Conservation (phyloP, 2,329 filamentous ascomycete species). For the Claviceps cyperi region DNA sequence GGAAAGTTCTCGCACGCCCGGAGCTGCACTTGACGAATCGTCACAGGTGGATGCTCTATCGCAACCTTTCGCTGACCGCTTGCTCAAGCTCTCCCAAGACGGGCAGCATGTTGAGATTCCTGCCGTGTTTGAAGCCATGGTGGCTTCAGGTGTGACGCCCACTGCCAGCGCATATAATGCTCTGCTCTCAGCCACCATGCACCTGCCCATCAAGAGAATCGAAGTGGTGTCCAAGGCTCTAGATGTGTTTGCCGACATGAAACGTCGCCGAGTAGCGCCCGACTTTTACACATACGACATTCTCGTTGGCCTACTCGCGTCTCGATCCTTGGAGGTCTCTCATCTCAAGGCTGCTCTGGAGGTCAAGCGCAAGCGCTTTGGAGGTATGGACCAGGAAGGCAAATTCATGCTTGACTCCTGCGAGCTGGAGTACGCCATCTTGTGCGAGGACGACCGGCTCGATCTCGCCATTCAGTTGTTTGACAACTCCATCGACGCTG, state of each 20-base stretch:
- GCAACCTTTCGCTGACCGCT: slow-evolving; percentile 60
- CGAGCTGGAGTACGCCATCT: slow-evolving; percentile 73
- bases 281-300: slow-evolving; percentile 80
- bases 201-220: slow-evolving; percentile 62
- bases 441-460: slow-evolving; percentile 76
- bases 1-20: slow-evolving; percentile 27
- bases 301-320: slow-evolving; percentile 67
- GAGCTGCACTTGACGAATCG: slow-evolving; percentile 41
- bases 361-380: slow-evolving; percentile 70
- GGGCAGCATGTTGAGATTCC: slow-evolving; percentile 78
- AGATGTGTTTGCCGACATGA: slow-evolving; percentile 94
- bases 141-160: slow-evolving; percentile 68
- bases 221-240: slow-evolving; percentile 83
- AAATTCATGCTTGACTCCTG: slow-evolving; percentile 82
- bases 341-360: slow-evolving; percentile 60
- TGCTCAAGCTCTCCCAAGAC: slow-evolving; percentile 57
- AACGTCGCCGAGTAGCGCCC: slow-evolving; percentile 66
- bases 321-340: slow-evolving; percentile 65
- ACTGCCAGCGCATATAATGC: slow-evolving; percentile 84
- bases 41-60: slow-evolving; percentile 50
- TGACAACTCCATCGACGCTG: slow-evolving; percentile 52
- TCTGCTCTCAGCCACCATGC: slow-evolving; percentile 69
- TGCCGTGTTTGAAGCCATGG: slow-evolving; percentile 77
- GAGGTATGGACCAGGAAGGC: slow-evolving; percentile 68
- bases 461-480: slow-evolving; percentile 78